A percentile compares a stretch with the other conserved stretches of the same genome.
Evolutionary conservation across 2,329 filamentous ascomycete genomes (phyloP).

Genomic region (Chlorencoelia australis): DNA sequence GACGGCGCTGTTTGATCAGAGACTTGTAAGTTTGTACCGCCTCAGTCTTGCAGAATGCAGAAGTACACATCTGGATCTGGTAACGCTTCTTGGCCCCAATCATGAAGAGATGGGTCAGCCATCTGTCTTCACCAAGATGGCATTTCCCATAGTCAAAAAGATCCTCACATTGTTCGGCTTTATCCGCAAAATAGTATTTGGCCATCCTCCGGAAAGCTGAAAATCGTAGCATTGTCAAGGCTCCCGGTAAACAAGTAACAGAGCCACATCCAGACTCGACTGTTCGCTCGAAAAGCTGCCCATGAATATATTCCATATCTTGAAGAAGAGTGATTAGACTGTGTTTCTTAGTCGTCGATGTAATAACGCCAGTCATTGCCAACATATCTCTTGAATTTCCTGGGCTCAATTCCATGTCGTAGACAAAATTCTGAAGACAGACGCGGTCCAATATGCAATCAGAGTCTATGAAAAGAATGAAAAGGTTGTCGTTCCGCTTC

Average conservation of each 20-base stretch:
- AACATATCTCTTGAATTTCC: conserved; percentile 88
- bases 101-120: conserved; percentile 98
- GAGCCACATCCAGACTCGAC: conserved; percentile 91
- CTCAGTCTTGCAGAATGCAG: conserved; percentile 96
- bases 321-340: conserved; percentile 86
- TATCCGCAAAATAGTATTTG: conserved; percentile 97
- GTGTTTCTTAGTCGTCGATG: conserved; percentile 80
- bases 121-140: conserved; percentile 89
- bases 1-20: conserved; percentile 83
- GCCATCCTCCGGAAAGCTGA: conserved; percentile 95
- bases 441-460: conserved; percentile 88
- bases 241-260: conserved; percentile 89
- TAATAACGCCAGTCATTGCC: conserved; percentile 96
- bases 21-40: conserved; percentile 81
- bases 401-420: conserved; percentile 95
- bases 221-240: conserved; percentile 90
- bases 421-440: conserved; percentile 95
- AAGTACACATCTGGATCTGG: conserved; percentile 96
- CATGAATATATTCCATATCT: conserved; percentile 97
- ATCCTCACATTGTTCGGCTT: conserved; percentile 89
- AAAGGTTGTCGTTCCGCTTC: conserved; percentile 79
- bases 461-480: conserved; percentile 94
- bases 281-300: conserved; percentile 89
- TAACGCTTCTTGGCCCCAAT: conserved; percentile 87
- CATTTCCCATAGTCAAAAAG: conserved; percentile 95